Evolutionary conservation across 1,284 basidiomycete genomes (phyloP), one percentile per base, ranked within the genome.

Genomic region (Abortiporus biennis): DNA sequence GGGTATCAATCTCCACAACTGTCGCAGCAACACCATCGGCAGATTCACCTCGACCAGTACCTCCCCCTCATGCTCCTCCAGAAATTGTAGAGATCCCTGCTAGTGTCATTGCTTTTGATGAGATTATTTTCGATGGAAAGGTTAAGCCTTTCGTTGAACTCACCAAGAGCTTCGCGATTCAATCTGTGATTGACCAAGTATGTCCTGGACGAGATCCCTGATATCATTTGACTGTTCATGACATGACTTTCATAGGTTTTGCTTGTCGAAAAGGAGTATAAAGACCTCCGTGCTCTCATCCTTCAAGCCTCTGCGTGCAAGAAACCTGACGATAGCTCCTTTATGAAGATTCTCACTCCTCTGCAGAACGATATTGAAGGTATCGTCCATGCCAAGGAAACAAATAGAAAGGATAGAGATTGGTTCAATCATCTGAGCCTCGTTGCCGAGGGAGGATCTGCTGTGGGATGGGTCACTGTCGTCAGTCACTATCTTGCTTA

Each of bases 401-500:
- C 81, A 43, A 85, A 87, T 50, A 69, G 89, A 50, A 81, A 80
- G 56, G 90, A 92, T 44, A 72, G 88, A 47, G 85, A 89, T 42
- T 92, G 86, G 78, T 82, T 79, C 50, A 81, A 80, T 38, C 92
- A 95, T 57, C 69, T 98, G 32, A 84, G 77, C 27, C 78, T 84
- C 25, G 69, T 98, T 25, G 79, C 83, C 11, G 94, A 96, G 57
- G 92, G 89, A 11, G 84, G 82, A 1, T 74, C 85, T 6, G 83
- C 78, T n/a, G 79, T 91, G 41, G 94, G 85, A n/a, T 99, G 95
- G 95, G 81, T 99, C 35, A 77, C 85, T 36, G 72, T 84, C 42
- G 92, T 92, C 54, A 62, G 80, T 68, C 17, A 6, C 17, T n/a
- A 25, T 17, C 24, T 22, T 20, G 38, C 35, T 22, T 21, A 17